A percentile compares a stretch with the other conserved stretches of the same genome.
Conservation (phyloP, 805 yeast species). For the Wickerhamiella australiensis region DNA sequence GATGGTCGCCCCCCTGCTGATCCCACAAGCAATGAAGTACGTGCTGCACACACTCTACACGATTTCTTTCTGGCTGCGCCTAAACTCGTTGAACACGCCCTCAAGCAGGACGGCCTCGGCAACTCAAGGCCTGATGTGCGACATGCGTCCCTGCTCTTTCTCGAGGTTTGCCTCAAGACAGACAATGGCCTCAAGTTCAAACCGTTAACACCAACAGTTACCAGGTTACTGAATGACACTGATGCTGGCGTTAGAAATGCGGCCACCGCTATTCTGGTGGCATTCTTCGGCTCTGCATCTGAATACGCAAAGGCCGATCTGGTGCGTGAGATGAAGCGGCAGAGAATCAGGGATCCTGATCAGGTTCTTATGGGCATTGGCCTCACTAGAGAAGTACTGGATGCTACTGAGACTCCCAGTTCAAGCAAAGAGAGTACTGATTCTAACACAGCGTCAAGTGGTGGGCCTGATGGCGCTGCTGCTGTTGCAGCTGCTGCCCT, state of each 20-base stretch:
- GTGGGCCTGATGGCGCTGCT: too few species aligned
- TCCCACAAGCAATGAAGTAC: background rate
- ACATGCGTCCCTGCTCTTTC: conserved; percentile 20
- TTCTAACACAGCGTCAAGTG: background rate
- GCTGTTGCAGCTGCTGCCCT: too few species aligned
- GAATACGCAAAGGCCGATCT: conserved; percentile 37
- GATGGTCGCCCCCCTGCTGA: background rate
- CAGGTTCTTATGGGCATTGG: background rate
- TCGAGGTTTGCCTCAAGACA: conserved; percentile 22
- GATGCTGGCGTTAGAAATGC: conserved; percentile 20
- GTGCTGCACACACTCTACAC: conserved; percentile 22
- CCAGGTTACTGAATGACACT: conserved; percentile 24
- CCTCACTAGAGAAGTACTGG: too few species aligned
- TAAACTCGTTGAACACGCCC: conserved; percentile 25
- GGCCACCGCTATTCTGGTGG: conserved; percentile 26
- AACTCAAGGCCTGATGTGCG: conserved; percentile 21
- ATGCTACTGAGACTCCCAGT: too few species aligned
- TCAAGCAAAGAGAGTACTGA: background rate
- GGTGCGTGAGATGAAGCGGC: conserved; percentile 31
- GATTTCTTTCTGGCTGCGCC: conserved; percentile 33
- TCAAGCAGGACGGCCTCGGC: conserved; percentile 27
- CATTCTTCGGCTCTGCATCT: conserved; percentile 31
- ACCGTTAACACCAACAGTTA: conserved; percentile 28
- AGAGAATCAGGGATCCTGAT: conserved; percentile 15
- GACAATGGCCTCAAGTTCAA: conserved; percentile 22